A percentile compares a stretch with the other conserved stretches of the same genome.
phyloP scores from a whole-genome alignment of 257 asterid species.

The Fraxinus anomala region DNA sequence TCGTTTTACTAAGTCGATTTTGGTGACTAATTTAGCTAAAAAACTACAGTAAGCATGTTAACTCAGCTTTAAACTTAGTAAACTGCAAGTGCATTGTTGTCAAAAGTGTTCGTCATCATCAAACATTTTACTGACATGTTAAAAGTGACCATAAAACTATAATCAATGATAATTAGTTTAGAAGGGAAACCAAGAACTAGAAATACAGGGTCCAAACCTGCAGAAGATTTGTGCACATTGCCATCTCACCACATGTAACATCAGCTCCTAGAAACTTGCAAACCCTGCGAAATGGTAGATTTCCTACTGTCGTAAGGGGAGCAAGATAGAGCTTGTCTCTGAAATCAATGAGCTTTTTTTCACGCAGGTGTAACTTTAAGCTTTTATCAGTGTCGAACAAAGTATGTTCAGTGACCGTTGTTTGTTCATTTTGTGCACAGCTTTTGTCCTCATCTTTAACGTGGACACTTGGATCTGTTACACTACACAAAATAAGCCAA shows the following conservation, averaged over 20 bases:
- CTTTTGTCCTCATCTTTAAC: conserved; percentile 35
- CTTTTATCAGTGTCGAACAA: conserved; percentile 62
- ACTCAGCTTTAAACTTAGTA: conserved; percentile 4
- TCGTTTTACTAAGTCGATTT: neutral
- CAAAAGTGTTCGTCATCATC: neutral
- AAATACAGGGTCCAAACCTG: conserved; percentile 55
- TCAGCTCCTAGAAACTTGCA: conserved; percentile 97
- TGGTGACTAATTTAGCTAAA: conserved; percentile 7
- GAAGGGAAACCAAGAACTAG: conserved; percentile 11
- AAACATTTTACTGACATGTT: conserved; percentile 20
- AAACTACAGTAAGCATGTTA: neutral
- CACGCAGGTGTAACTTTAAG: conserved; percentile 80
- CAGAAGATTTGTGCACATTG: conserved; percentile 93
- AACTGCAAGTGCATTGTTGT: conserved; percentile 2
- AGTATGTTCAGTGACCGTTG: conserved; percentile 26
- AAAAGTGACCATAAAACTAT: neutral
- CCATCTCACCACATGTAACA: conserved; percentile 99
- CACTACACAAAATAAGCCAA: conserved; percentile 21
- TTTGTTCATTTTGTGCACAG: conserved; percentile 33
- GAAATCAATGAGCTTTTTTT: conserved; percentile 85
- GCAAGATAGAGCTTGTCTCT: conserved; percentile 90
- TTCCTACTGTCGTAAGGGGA: conserved; percentile 93
- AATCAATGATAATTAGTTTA: neutral
- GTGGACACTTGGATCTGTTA: conserved; percentile 40
- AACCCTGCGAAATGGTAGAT: conserved; percentile 85